Evolutionary conservation across 2,329 filamentous ascomycete genomes (phyloP).

Genomic region (Fusarium sp.): DNA sequence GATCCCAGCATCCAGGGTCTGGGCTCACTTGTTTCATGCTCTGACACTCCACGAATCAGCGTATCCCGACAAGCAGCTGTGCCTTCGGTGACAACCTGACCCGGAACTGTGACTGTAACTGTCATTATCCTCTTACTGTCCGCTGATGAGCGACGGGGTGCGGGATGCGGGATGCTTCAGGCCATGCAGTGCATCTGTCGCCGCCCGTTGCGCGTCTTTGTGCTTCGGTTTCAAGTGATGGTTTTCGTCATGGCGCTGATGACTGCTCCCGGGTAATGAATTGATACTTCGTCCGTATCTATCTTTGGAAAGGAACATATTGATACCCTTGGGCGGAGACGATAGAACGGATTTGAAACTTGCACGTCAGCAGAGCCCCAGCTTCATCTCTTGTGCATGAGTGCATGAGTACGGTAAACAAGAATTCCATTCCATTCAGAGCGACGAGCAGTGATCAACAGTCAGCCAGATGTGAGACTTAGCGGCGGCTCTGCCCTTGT

Average conservation of each 20-base stretch:
- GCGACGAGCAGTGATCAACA: conserved; percentile 5
- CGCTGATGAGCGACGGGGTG: not conserved
- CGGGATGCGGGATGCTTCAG: conserved; percentile 11
- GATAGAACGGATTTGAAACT: conserved; percentile 26
- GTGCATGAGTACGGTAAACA: conserved; percentile 10
- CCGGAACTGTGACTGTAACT: not conserved
- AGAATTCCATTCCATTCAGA: conserved; percentile 26
- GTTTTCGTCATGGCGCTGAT: conserved; percentile 8
- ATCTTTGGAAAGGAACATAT: conserved; percentile 15
- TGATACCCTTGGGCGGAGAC: conserved; percentile 13
- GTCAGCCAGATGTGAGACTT: conserved; percentile 14
- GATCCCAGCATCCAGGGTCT: conserved; percentile 46
- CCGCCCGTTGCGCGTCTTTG: conserved; percentile 18
- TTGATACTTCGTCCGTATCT: not conserved
- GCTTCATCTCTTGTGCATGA: conserved; percentile 38
- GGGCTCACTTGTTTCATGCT: conserved; percentile 48
- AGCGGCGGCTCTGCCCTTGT: conserved; percentile 43
- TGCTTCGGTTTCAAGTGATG: conserved; percentile 29
- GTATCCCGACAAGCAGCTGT: conserved; percentile 9
- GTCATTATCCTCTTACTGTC: too few species aligned
- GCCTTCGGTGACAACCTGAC: not conserved
- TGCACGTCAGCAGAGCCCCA: conserved; percentile 29
- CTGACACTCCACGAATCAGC: conserved; percentile 45
- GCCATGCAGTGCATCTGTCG: conserved; percentile 24
- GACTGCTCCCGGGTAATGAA: not conserved